Percentiles rank a stretch among this genome's conserved stretches.
Evolutionary conservation across 768 basidiomycete species (phyloP).

Genomic region (Hortiboletus campestris): DNA sequence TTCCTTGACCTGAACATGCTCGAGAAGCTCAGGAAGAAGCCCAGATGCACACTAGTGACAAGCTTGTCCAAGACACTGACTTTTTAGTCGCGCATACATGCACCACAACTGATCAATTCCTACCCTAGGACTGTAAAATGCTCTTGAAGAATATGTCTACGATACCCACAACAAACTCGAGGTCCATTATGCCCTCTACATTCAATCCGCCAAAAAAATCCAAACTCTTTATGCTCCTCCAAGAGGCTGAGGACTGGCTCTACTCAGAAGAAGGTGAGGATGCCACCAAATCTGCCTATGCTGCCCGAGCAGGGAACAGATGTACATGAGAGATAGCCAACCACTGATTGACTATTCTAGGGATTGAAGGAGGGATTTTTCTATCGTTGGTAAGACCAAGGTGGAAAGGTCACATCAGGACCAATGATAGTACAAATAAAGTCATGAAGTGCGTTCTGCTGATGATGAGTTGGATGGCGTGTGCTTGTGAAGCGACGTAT

Average conservation of each 20-base stretch:
- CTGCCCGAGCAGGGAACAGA: background rate
- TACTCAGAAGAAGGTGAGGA: constrained; percentile 97
- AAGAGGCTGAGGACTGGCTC: constrained; percentile 92
- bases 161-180: constrained; percentile 93
- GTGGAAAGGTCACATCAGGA: constrained; percentile 49
- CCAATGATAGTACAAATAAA: constrained; percentile 57
- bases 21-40: constrained; percentile 72
- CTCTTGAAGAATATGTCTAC: constrained; percentile 98
- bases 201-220: constrained; percentile 72
- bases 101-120: background rate
- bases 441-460: constrained; percentile 52
- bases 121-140: constrained; percentile 89
- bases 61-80: constrained; percentile 96
- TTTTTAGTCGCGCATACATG: constrained; percentile 5
- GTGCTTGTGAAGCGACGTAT: constrained; percentile 38
- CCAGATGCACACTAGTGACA: constrained; percentile 86
- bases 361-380: constrained; percentile 77
- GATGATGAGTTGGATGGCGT: constrained; percentile 7
- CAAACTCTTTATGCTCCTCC: constrained; percentile 64
- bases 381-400: constrained; percentile 65
- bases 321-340: constrained; percentile 30
- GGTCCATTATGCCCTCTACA: constrained; percentile 76
- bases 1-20: constrained; percentile 63
- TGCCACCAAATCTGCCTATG: constrained; percentile 95
- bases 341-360: constrained; percentile 75